Base-by-base conservation (phyloP, 208 protist species). In the Acanthamoeba triangularis region DNA sequence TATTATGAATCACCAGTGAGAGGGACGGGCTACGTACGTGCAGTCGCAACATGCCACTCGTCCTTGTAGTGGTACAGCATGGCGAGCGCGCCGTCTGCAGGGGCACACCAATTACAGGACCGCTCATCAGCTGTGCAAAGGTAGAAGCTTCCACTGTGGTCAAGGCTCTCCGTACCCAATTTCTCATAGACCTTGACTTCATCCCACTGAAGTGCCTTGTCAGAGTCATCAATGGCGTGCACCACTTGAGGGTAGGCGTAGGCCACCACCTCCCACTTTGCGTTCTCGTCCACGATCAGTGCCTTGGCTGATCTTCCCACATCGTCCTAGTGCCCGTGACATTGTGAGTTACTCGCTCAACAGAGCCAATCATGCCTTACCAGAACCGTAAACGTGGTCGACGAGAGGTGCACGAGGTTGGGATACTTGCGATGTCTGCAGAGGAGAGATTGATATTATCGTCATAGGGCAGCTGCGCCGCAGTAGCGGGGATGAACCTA, bases 51-150 rank as follows among this genome's bases (percentile, higher is more conserved):
- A 28, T 92, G 85, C 85, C 85, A 92, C 56, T 92, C 59, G 52
- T 72, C 85, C 52, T 20, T 65, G 85, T 92, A 92, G 85, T 92
- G 85, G 54, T 92, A 92, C 13, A 92, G 25, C 25, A 92, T 33
- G 25, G 59, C 52, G 8, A 92, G 56, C 35, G 52, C 28, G 25
- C 85, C 85, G 18, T 92, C 85, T 92, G 61, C 20, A 56, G 30
- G 30, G 80, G 1, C 0, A 80, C 1, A 80, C 35, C 3, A 30
- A 47, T 47, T 47, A 7, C 41, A 2, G 41, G 41, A 47, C 41
- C 41, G 11, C 41, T 7, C 41, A 47, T 47, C 41, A 47, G 41
- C 1, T 4, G 41, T 47, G 41, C 41, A 47, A 47, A 80, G 35
- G 72, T 35, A 80, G 14, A 28, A 80, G 72, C 37, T 80, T 47